A percentile compares a stretch with the other conserved stretches of the same genome.
These are phyloP conservation scores for Pleurotus tuber-regium DNA, from an alignment of 768 basidiomycete genomes.

Conservation along the genomic window DNA sequence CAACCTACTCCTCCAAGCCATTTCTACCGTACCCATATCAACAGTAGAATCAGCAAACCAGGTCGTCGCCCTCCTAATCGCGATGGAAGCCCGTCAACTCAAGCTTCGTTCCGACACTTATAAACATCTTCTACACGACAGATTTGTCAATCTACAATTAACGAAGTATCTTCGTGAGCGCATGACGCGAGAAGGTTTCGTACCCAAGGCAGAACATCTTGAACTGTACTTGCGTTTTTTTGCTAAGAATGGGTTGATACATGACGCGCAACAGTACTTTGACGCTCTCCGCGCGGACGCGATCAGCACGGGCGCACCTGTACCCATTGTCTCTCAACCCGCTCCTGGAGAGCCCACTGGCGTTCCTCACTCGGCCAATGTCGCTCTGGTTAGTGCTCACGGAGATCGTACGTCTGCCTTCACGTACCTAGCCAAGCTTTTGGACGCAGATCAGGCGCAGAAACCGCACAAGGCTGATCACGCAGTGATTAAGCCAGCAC, in stretches of 20 bases:
- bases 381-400: constrained; percentile 40
- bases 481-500: not conserved
- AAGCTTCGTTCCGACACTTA: constrained; percentile 41
- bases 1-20: constrained; percentile 53
- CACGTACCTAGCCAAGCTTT: constrained; percentile 40
- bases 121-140: constrained; percentile 42
- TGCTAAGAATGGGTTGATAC: constrained; percentile 40
- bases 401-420: constrained; percentile 43
- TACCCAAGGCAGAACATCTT: constrained; percentile 41
- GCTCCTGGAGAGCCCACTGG: constrained; percentile 1
- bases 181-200: constrained; percentile 37
- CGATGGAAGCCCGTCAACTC: constrained; percentile 47
- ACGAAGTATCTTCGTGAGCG: constrained; percentile 42
- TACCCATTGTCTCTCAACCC: not conserved
- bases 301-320: not conserved
- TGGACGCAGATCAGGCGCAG: constrained; percentile 8
- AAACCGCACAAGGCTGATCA: not conserved
- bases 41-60: constrained; percentile 37
- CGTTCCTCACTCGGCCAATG: constrained; percentile 34
- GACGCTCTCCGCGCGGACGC: constrained; percentile 30
- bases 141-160: constrained; percentile 49
- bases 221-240: constrained; percentile 49
- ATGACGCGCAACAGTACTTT: constrained; percentile 38
- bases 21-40: constrained; percentile 39
- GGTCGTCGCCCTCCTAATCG: constrained; percentile 37